Evolutionary conservation across 768 basidiomycete genomes (phyloP).

Genomic region (Suillus brevipes): DNA sequence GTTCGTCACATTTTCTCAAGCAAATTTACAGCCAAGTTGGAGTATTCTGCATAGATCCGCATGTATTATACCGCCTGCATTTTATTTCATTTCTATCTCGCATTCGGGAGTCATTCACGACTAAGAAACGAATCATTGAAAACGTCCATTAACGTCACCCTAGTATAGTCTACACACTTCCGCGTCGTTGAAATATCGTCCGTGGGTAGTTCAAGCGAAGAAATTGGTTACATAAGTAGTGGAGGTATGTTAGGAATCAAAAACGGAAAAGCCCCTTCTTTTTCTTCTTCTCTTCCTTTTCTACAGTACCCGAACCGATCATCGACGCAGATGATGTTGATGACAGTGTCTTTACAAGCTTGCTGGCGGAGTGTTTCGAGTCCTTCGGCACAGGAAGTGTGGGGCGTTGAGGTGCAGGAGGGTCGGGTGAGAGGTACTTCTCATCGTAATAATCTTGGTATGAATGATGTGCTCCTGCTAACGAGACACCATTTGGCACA

Average conservation of each 20-base stretch:
- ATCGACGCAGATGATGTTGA: conserved; percentile 53
- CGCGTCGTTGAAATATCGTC: background rate
- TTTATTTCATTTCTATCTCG: conserved; percentile 9
- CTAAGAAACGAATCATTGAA: conserved; percentile 3
- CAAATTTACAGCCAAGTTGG: conserved; percentile 38
- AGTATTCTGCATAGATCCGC: conserved; percentile 40
- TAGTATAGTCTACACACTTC: conserved; percentile 10
- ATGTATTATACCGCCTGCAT: conserved; percentile 27
- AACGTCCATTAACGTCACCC: conserved; percentile 11
- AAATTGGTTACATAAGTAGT: background rate
- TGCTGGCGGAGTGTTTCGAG: conserved; percentile 33
- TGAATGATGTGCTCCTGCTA: conserved; percentile 46
- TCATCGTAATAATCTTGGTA: conserved; percentile 81
- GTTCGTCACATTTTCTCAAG: conserved; percentile 9
- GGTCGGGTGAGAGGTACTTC: conserved; percentile 68
- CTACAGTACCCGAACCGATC: conserved; percentile 38
- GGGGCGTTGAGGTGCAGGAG: conserved; percentile 42
- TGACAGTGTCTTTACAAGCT: conserved; percentile 40
- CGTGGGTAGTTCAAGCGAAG: background rate
- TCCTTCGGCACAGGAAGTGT: conserved; percentile 15
- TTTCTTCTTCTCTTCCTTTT: conserved; percentile 75
- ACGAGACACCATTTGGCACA: conserved; percentile 66
- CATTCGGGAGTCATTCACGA: background rate
- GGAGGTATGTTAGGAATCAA: conserved; percentile 24
- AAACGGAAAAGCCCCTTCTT: conserved; percentile 73